Base-by-base conservation (phyloP, 306 rosid genomes). In the Vicia villosa region DNA sequence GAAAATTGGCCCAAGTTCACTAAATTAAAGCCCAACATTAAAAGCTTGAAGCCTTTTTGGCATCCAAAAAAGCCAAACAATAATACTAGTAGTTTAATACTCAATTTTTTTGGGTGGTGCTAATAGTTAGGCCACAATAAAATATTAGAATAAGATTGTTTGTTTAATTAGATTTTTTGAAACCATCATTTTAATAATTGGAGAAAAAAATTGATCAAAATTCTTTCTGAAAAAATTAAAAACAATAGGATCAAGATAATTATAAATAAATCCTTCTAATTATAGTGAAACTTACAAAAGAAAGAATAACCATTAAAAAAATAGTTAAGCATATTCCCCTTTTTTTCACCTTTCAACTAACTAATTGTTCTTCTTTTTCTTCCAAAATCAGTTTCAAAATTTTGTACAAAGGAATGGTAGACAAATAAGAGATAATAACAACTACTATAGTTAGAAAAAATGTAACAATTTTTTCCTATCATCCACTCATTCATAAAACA, bases 401-500 rank as follows among this genome's bases (percentile, higher is more conserved):
- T 55, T 52, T 66, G 24, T 66, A 40, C 21, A 68, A 73, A 68
- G 24, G 43, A 28, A 32, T 63, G 87, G 69, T 28, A 73, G 54
- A 85, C 63, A 68, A 75, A 45, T 28, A 59, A 34, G 63, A 55
- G 56, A 83, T 65, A 57, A 45, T 59, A 78, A 65, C 13, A 10
- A 16, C 21, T 19, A 46, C 75, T 78, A 64, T 46, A 69, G 75
- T 83, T 79, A 62, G 72, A 34, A 26, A 26, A 14, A 74, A 14
- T 77, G 50, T 28, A n/a, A 76, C 73, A 68, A 68, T 22, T 78
- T 77, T 69, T 26, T 41, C 75, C 77, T 76, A 79, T 19, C 79
- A 76, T 56, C 88, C 86, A 73, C 74, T 73, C 76, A 77, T 83
- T 67, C 79, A 69, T 50, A 66, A 68, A 74, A 63, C 76, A 62